These are phyloP conservation scores for Cutaneotrichosporon sp. DNA, from an alignment of 1,284 basidiomycete species.

Conservation along the genomic window DNA sequence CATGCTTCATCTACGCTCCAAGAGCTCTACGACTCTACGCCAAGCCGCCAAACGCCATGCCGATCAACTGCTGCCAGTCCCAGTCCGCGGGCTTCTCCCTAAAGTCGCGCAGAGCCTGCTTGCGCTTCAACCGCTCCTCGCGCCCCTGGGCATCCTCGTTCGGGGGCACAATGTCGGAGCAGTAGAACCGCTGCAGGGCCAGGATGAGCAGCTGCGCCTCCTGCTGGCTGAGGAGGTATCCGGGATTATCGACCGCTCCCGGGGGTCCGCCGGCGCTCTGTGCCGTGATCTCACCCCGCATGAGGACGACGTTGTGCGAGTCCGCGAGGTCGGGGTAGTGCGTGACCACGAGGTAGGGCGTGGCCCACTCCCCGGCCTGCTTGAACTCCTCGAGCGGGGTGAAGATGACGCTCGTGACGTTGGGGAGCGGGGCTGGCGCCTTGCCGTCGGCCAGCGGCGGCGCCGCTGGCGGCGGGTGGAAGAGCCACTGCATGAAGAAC, in stretches of 20 bases:
- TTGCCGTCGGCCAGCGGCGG: constrained; percentile 28
- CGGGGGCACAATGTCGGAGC: constrained; percentile 24
- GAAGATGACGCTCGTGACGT: constrained; percentile 66
- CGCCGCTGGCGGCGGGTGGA: constrained; percentile 60
- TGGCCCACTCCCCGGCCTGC: constrained; percentile 75
- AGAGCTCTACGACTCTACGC: constrained; percentile 3
- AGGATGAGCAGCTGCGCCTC: constrained; percentile 77
- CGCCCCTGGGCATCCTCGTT: constrained; percentile 27
- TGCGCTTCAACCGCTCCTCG: constrained; percentile 35
- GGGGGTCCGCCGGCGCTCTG: constrained; percentile 30
- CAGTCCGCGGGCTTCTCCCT: constrained; percentile 44
- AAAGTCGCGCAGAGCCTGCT: constrained; percentile 38
- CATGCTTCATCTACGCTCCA: not conserved
- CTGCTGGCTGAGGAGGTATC: constrained; percentile 64
- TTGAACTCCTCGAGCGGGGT: constrained; percentile 95
- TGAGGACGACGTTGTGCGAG: constrained; percentile 75
- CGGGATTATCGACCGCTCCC: constrained; percentile 34
- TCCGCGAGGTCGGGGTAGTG: constrained; percentile 83
- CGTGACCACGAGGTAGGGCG: constrained; percentile 84
- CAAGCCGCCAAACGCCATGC: constrained; percentile 36
- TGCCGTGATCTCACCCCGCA: constrained; percentile 88
- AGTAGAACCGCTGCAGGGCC: constrained; percentile 75
- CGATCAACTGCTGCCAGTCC: constrained; percentile 45
- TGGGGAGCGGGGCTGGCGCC: constrained; percentile 23
- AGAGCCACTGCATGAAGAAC: constrained; percentile 80